Evolutionary conservation across 2,329 filamentous ascomycete species (phyloP), one percentile per base, ranked within the genome.

Genomic region (Juglanconis juglandina): DNA sequence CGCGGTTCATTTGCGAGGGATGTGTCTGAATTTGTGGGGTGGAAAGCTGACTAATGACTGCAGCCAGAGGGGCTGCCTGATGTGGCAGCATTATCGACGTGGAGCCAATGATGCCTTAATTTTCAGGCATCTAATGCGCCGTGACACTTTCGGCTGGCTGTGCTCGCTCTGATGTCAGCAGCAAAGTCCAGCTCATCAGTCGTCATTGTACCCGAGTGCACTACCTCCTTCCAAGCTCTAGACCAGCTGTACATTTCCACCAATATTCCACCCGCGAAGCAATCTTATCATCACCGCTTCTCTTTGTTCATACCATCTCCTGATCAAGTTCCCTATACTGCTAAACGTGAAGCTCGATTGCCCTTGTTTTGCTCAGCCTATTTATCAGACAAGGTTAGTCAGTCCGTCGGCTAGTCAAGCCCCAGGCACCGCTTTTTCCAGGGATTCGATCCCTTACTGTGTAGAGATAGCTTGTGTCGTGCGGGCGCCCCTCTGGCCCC

Each of bases 151-250:
- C 17, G 17, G 17, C 17, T 17, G 24, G 24, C 24, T 24, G 24
- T 24, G 17, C 17, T 17, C 41, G 32, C 44, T 39, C 53, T 56
- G 53, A 56, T 56, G 53, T 56, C 53, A 56, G 53, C n/a, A 42
- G 42, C 42, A 24, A 48, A 56, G 41, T 48, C 53, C 53, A 56
- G 53, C 53, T 32, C 53, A 56, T 56, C 53, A 56, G 33, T 56
- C 53, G 53, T 56, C 53, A 56, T 56, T 32, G 37, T 32, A 37
- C 51, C n/a, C n/a, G 39, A 24, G 51, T 42, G 30, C 35, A 37
- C 33, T 39, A 37, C 33, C 14, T 17, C 14, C 49, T 52, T 52
- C 37, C 52, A 54, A 54, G 41, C 52, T 46, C 52, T 54, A 8
- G 52, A 46, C 24, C 39, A 24, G 44, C 49, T 24, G 24, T 24